Conservation (phyloP, 2,329 filamentous ascomycete species). For the Rhexocercosporidium sp. region DNA sequence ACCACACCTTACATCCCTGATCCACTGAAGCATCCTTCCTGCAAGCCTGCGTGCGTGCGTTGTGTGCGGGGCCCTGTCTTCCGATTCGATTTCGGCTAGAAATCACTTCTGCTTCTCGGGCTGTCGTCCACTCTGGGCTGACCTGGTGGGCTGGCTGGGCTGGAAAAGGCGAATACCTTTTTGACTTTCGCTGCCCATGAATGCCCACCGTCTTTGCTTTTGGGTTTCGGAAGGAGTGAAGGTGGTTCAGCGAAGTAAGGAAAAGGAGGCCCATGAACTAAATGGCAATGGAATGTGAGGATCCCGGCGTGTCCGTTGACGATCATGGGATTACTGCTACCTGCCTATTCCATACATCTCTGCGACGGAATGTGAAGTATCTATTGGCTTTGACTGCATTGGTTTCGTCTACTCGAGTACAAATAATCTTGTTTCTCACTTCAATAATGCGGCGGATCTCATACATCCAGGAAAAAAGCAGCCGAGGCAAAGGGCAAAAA, state of each 20-base stretch:
- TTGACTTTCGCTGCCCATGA: neutral
- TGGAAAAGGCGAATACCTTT: neutral
- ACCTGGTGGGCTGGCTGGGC: neutral
- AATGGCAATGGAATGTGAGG: neutral
- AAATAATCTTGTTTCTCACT: neutral
- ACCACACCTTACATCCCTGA: neutral
- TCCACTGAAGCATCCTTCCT: no score
- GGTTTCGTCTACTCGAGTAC: neutral
- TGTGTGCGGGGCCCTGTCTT: conserved; percentile 1
- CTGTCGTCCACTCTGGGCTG: neutral
- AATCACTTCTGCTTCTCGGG: neutral
- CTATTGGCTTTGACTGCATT: neutral
- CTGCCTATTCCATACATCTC: no score
- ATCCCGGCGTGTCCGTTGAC: neutral
- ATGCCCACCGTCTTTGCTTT: neutral
- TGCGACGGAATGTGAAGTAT: neutral
- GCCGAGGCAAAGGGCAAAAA: conserved; percentile 1
- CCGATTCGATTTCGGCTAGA: neutral
- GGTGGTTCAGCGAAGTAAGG: neutral
- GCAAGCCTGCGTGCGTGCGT: conserved; percentile 4
- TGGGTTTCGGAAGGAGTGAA: neutral
- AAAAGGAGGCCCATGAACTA: neutral
- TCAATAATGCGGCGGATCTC: neutral
- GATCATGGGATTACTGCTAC: neutral
- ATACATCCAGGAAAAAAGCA: no score